Percentiles rank a stretch among this genome's conserved stretches.
Evolutionary conservation across 306 rosid species (phyloP).

Genomic region (Prinsepia uniflora): DNA sequence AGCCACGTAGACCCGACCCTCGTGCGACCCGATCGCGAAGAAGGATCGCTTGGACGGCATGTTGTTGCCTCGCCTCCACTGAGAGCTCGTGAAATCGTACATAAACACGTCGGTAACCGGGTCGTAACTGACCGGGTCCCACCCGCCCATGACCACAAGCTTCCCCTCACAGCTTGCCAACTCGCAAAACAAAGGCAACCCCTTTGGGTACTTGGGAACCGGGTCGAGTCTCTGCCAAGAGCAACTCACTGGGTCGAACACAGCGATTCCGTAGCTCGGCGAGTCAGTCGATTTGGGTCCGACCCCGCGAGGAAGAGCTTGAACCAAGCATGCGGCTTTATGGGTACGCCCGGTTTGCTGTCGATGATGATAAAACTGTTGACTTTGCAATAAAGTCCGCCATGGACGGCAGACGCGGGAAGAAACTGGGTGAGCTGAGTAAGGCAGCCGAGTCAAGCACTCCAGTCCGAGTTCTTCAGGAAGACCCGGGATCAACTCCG

Average conservation of each 20-base stretch:
- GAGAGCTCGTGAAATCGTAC: slow-evolving; percentile 37
- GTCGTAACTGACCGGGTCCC: slow-evolving; percentile 46
- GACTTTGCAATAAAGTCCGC: slow-evolving; percentile 34
- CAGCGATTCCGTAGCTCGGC: slow-evolving; percentile 33
- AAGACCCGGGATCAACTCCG: slow-evolving; percentile 39
- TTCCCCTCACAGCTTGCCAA: slow-evolving; percentile 45
- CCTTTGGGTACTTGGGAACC: slow-evolving; percentile 43
- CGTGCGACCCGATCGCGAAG: slow-evolving; percentile 40
- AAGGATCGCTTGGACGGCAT: slow-evolving; percentile 50
- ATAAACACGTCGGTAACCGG: slow-evolving; percentile 46
- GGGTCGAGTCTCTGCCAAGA: slow-evolving; percentile 39
- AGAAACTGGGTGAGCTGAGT: slow-evolving; percentile 37
- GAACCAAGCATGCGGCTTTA: slow-evolving; percentile 42
- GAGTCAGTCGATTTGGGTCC: slow-evolving; percentile 21
- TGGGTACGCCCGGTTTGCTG: slow-evolving; percentile 32
- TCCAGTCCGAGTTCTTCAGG: slow-evolving; percentile 52
- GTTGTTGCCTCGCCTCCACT: slow-evolving; percentile 34
- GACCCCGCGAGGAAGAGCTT: slow-evolving; percentile 29
- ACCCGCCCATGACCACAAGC: slow-evolving; percentile 55
- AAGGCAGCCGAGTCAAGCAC: slow-evolving; percentile 42
- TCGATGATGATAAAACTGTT: slow-evolving; percentile 30
- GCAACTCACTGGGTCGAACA: slow-evolving; percentile 32
- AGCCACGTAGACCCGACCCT: slow-evolving; percentile 36
- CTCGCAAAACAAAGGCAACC: slow-evolving; percentile 47
- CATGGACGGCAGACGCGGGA: slow-evolving; percentile 43